Base-by-base conservation (phyloP, 2,329 filamentous ascomycete genomes). In the Herpotrichia juniperi region DNA sequence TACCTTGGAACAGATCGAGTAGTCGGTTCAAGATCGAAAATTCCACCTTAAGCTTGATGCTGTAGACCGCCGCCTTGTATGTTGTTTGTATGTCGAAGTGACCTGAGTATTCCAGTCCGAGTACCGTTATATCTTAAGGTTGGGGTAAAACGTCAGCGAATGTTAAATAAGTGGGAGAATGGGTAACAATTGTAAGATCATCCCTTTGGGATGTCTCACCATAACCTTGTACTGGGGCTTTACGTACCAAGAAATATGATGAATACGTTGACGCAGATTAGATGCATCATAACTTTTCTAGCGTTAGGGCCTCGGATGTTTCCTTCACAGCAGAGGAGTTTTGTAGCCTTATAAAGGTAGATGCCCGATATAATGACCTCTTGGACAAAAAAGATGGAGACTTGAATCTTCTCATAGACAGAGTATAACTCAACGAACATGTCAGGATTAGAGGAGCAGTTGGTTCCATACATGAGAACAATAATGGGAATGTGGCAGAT, bases 381-480 rank as follows among this genome's bases (percentile, higher is more conserved):
- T 52, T 75, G 73, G 1, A 67, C 26, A 46, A 68, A 68, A 56
- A 73, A 74, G 17, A 66, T 58, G 14, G 61, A 62, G 64, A 75
- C 68, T 50, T 74, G 72, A 17, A 74, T 62, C 51, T 71, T 72
- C 48, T 57, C 49, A 43, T 56, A 62, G 47, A 63, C 57, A 31
- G 71, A 74, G 42, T 69, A 72, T 22, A 54, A 57, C 21, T n/a
- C 31, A 4, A 61, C 51, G 40, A 63, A 69, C 56, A 58, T 49
- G 9, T 37, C 48, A 45, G 73, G 28, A 68, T 35, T 74, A 54
- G 25, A 50, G 1, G 73, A 72, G 21, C 19, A 40, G 53, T 79
- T 80, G 2, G 77, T 70, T 4, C 80, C 83, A 51, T 76, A 83
- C 2, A 80, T 78, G 22, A 87, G 67, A 1, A 85, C 73, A 1